phyloP scores from a whole-genome alignment of 768 basidiomycete genomes.

The Tulasnella sp. region DNA sequence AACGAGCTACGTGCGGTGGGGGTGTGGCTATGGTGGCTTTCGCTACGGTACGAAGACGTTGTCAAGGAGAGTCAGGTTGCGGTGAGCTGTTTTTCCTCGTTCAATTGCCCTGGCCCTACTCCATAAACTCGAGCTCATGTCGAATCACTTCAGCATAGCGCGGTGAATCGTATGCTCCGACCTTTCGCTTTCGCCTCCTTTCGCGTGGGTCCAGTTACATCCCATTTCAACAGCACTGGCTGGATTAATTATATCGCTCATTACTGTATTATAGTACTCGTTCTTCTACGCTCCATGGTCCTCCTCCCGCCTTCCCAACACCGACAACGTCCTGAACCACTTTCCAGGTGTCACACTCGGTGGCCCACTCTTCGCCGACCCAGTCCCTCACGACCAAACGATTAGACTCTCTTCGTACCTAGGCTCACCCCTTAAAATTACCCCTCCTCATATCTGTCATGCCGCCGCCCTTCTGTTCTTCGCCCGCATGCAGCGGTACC shows the following conservation, averaged over 20 bases:
- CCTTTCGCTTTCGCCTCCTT: constrained; percentile 15
- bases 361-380: not conserved
- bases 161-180: constrained; percentile 11
- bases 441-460: constrained; percentile 12
- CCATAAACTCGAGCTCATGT: not conserved
- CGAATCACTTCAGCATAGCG: not conserved
- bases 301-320: constrained; percentile 11
- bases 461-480: constrained; percentile 18
- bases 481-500: constrained; percentile 16
- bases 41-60: not conserved
- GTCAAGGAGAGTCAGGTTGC: not conserved
- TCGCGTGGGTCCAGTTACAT: not conserved
- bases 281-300: constrained; percentile 17
- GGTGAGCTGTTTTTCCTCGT: not conserved
- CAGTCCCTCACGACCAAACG: constrained; percentile 7
- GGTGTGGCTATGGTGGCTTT: constrained; percentile 9
- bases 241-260: not conserved
- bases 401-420: constrained; percentile 9
- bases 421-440: constrained; percentile 8
- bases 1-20: not conserved
- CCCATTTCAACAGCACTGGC: not conserved
- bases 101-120: not conserved
- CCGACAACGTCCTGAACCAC: not conserved
- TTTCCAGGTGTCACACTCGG: not conserved
- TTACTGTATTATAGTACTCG: constrained; percentile 2